phyloP scores from a whole-genome alignment of 345 rosid genomes.

The Sonneratia caseolaris region DNA sequence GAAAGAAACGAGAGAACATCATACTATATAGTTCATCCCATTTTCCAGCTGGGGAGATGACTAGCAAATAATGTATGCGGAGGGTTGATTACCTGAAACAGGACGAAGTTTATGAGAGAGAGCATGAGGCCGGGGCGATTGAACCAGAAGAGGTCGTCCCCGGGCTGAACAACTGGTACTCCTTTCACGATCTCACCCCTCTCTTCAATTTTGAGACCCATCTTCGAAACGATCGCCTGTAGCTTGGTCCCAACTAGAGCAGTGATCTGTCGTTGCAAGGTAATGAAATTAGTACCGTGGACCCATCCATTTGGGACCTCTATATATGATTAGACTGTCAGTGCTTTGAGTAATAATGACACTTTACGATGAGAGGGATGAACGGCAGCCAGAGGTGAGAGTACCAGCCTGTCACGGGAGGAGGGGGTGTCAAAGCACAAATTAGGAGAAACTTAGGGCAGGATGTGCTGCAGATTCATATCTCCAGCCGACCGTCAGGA shows the following conservation, averaged over 20 bases:
- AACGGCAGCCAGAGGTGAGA: constrained; percentile 79
- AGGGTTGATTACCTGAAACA: constrained; percentile 54
- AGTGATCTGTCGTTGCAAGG: constrained; percentile 37
- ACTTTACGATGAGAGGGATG: constrained; percentile 70
- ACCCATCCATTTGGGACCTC: no score
- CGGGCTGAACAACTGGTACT: constrained; percentile 68
- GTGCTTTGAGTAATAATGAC: no score
- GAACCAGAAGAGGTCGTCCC: constrained; percentile 88
- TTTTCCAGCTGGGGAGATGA: background rate
- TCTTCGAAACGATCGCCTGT: constrained; percentile 74
- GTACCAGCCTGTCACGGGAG: constrained; percentile 46
- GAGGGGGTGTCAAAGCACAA: background rate
- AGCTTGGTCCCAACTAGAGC: constrained; percentile 75
- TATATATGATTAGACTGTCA: no score
- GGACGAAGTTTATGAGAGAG: constrained; percentile 74
- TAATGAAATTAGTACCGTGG: background rate
- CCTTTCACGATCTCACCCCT: constrained; percentile 73
- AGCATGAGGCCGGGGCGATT: constrained; percentile 64
- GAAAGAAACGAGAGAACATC: background rate
- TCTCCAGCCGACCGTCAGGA: no score
- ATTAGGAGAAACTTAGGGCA: background rate
- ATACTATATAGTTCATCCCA: background rate
- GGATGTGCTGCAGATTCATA: background rate
- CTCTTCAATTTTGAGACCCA: constrained; percentile 66
- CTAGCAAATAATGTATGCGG: background rate